Percentiles rank a stretch among this genome's conserved stretches.
phyloP scores from a whole-genome alignment of 495 filamentous ascomycete species.

The Tuber indicum region DNA sequence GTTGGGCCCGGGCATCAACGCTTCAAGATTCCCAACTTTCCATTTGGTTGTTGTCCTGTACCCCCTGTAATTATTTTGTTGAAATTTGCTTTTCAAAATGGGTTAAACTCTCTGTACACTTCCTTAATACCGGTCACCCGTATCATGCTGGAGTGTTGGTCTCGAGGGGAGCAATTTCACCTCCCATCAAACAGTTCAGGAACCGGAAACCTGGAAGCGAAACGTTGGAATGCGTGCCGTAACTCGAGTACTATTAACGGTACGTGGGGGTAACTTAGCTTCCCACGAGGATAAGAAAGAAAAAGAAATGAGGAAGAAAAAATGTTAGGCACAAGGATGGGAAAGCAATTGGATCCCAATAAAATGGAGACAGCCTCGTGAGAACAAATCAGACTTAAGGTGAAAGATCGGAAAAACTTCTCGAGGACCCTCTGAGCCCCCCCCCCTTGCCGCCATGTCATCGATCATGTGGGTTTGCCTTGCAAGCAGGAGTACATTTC shows the following conservation, averaged over 20 bases:
- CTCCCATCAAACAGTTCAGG: slow-evolving; percentile 12
- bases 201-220: slow-evolving; percentile 24
- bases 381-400: slow-evolving; percentile 33
- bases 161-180: background rate
- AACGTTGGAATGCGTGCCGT: background rate
- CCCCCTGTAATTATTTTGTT: background rate
- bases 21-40: background rate
- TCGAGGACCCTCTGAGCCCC: slow-evolving; percentile 5
- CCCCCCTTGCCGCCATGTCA: slow-evolving; percentile 25
- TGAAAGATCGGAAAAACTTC: slow-evolving; percentile 36
- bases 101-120: background rate
- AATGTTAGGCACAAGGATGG: background rate
- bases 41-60: background rate
- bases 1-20: background rate
- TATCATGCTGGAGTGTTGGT: background rate
- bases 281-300: slow-evolving; percentile 11
- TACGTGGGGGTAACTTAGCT: slow-evolving; percentile 28
- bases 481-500: background rate
- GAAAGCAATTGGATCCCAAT: slow-evolving; percentile 13
- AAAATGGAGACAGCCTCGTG: slow-evolving; percentile 9
- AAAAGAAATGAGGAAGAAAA: slow-evolving; percentile 9
- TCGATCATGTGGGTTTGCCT: slow-evolving; percentile 32
- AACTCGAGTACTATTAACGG: slow-evolving; percentile 12
- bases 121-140: no score
- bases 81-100: background rate